Evolutionary conservation across 78 protist genomes (phyloP).

Genomic region (Dictyostelium brefeldianum): DNA sequence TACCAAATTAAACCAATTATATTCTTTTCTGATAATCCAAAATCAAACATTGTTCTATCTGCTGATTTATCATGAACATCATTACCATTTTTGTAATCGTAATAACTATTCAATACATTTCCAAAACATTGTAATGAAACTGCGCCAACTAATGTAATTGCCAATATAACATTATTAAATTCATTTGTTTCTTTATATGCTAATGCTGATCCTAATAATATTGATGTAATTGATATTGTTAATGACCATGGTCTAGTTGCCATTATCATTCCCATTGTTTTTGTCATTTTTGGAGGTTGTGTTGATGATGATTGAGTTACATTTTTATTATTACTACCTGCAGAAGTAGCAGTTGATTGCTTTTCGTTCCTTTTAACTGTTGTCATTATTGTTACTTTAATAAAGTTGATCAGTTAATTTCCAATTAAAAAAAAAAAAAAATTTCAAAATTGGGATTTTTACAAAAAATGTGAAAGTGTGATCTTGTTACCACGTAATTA

Average conservation of each 20-base stretch:
- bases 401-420: too few relatives aligned
- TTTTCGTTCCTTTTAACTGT: too few relatives aligned
- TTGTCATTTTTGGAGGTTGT: neutral
- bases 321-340: too few relatives aligned
- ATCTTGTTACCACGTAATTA: too few relatives aligned
- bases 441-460: too few relatives aligned
- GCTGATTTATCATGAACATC: conserved; percentile 32
- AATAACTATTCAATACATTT: conserved; percentile 62
- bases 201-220: conserved; percentile 64
- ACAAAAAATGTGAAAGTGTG: too few relatives aligned
- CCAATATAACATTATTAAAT: conserved; percentile 27
- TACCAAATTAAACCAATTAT: conserved; percentile 12
- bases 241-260: conserved; percentile 81
- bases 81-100: conserved; percentile 42
- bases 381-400: too few relatives aligned
- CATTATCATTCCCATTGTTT: neutral
- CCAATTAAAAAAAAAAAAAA: too few relatives aligned
- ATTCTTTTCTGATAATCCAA: conserved; percentile 10
- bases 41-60: conserved; percentile 84
- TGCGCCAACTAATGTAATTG: conserved; percentile 36
- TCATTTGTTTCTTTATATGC: conserved; percentile 30
- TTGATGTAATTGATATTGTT: conserved; percentile 47
- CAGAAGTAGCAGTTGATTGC: too few relatives aligned
- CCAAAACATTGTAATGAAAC: conserved; percentile 42
- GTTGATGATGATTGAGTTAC: neutral